These are phyloP conservation scores for Hirschioporus abietinus DNA, from an alignment of 768 basidiomycete species.

Conservation along the genomic window DNA sequence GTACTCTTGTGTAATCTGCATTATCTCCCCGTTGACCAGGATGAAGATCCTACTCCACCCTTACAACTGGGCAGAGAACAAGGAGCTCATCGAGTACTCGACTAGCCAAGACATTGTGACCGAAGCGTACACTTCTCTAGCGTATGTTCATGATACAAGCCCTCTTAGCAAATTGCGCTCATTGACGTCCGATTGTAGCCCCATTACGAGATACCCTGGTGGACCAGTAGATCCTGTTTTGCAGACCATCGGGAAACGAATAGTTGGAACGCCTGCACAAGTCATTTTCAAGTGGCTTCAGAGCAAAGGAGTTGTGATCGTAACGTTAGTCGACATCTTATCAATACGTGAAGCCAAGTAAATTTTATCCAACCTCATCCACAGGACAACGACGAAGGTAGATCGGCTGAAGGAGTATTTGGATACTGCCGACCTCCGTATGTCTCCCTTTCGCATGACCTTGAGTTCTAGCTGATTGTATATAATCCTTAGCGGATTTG, in stretches of 20 bases:
- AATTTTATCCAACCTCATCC: not conserved
- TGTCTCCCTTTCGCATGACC: slow-evolving; percentile 13
- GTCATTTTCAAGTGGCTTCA: slow-evolving; percentile 67
- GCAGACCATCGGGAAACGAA: slow-evolving; percentile 42
- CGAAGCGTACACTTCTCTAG: slow-evolving; percentile 61
- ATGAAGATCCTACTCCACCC: slow-evolving; percentile 63
- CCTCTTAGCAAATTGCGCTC: not conserved
- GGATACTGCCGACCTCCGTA: slow-evolving; percentile 53
- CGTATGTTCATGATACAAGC: slow-evolving; percentile 36
- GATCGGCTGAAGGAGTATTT: slow-evolving; percentile 64
- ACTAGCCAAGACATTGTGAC: slow-evolving; percentile 53
- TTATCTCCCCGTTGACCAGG: not conserved
- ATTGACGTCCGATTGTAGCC: slow-evolving; percentile 14
- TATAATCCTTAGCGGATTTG: slow-evolving; percentile 37
- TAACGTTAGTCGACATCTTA: slow-evolving; percentile 43
- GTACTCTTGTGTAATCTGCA: not conserved
- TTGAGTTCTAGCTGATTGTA: no score
- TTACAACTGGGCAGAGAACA: slow-evolving; percentile 60
- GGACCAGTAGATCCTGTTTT: slow-evolving; percentile 51
- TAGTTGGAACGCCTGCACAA: slow-evolving; percentile 54
- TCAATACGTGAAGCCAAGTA: not conserved
- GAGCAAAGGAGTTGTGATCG: slow-evolving; percentile 60
- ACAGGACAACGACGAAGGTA: slow-evolving; percentile 55
- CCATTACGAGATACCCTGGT: slow-evolving; percentile 25
- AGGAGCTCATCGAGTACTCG: slow-evolving; percentile 49